phyloP scores from a whole-genome alignment of 2,329 filamentous ascomycete genomes.

The Cephalotrichum gorgonifer region DNA sequence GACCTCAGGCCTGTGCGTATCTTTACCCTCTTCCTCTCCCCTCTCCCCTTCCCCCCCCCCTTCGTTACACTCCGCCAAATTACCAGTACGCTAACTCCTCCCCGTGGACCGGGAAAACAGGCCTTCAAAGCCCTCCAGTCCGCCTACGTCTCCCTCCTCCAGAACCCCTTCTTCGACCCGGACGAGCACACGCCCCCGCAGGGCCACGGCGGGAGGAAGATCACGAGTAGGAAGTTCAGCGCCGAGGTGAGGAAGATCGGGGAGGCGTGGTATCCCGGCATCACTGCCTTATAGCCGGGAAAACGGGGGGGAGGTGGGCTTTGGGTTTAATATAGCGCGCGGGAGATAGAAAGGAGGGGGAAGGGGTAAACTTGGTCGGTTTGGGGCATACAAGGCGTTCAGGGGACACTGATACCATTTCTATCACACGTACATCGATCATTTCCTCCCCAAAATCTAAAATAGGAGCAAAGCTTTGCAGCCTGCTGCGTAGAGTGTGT shows the following conservation, averaged over 20 bases:
- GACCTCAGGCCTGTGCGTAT: constrained; percentile 62
- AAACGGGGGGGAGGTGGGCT: too few species aligned
- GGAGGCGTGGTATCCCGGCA: constrained; percentile 70
- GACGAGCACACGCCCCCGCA: constrained; percentile 63
- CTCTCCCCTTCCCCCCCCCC: background rate
- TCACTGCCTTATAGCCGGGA: constrained; percentile 38
- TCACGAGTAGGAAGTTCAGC: constrained; percentile 71
- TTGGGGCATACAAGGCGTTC: too few species aligned
- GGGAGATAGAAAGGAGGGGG: too few species aligned
- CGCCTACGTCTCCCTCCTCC: constrained; percentile 79
- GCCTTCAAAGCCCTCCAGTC: constrained; percentile 82
- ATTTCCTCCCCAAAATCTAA: too few species aligned
- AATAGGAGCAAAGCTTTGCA: too few species aligned
- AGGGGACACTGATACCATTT: too few species aligned
- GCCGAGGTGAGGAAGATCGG: constrained; percentile 80
- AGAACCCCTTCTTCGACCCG: constrained; percentile 92
- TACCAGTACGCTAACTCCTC: too few species aligned
- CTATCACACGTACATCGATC: too few species aligned
- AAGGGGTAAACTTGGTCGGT: background rate
- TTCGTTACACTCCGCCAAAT: background rate
- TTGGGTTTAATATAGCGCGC: background rate
- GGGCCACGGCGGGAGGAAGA: constrained; percentile 52
- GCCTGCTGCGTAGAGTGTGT: too few species aligned
- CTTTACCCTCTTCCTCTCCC: constrained; percentile 23
- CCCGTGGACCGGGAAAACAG: background rate